Evolutionary conservation across 345 rosid genomes (phyloP), one percentile per base, ranked within the genome.

Genomic region (Citrus trifoliata): DNA sequence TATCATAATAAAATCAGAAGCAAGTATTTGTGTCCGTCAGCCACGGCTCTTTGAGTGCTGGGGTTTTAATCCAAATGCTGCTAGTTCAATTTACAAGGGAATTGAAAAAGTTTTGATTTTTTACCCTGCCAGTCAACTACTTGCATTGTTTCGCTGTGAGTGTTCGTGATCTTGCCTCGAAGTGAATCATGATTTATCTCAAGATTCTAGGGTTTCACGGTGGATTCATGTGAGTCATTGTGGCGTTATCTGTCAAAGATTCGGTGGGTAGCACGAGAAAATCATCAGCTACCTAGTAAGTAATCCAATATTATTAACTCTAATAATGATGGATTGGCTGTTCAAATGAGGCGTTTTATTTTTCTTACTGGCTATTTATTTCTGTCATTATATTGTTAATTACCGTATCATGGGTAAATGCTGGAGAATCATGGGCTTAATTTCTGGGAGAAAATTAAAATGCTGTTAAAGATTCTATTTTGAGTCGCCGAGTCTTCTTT

Each of bases 151-250:
- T 79, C 40, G 22, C 53, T n/a, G 60, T 13, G 27, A 48, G 33
- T 53, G 70, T 30, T 24, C 7, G 37, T 30, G 70, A 66, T 66
- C 76, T 28, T 10, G 5, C 67, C 70, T 40, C 37, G 27, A 30
- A 64, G 56, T 59, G 25, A 27, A 51, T 74, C 80, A 80, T 80
- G 82, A 82, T 87, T 67, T 87, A 76, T 75, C 86, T 84, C 82
- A 82, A 85, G 87, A 84, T 82, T 74, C 81, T 82, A 42, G 84
- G 76, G 70, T 76, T 77, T 75, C 64, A 32, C 35, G 30, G 10
- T 40, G 78, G 75, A 48, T 65, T 28, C 51, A 7, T 13, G 74
- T 48, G 67, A 64, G 51, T 62, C 78, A 46, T 72, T 76, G 63
- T 42, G 62, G 74, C 19, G 4, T n/a, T 38, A 27, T 63, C 67